phyloP scores from a whole-genome alignment of 1,284 basidiomycete species.

The Melampsora allii-populina region DNA sequence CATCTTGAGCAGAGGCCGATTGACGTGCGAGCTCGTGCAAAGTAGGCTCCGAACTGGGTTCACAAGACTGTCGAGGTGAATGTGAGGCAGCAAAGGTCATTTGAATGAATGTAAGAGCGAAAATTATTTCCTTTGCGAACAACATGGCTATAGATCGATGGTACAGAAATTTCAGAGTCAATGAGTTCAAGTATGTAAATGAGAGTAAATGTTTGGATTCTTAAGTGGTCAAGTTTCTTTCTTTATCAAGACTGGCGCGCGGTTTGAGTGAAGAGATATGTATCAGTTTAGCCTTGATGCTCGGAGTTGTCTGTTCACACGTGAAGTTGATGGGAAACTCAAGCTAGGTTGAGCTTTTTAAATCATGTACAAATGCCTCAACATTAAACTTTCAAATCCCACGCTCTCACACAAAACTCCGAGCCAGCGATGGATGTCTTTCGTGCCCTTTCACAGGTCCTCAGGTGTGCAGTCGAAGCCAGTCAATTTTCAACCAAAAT shows the following conservation, averaged over 20 bases:
- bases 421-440: too few species aligned
- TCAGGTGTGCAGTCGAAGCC: too few species aligned
- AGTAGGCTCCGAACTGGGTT: not conserved
- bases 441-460: too few species aligned
- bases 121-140: not conserved
- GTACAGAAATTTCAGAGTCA: not conserved
- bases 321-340: too few species aligned
- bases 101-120: not conserved
- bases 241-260: not conserved
- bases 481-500: too few species aligned
- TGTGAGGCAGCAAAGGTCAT: not conserved
- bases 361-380: too few species aligned
- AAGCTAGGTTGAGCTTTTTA: too few species aligned
- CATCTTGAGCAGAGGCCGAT: slow-evolving; percentile 10
- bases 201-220: not conserved
- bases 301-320: too few species aligned
- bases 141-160: slow-evolving; percentile 4
- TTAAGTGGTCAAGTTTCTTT: not conserved
- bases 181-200: not conserved
- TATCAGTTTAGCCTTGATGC: too few species aligned
- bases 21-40: not conserved
- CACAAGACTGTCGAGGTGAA: not conserved
- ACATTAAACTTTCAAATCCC: too few species aligned
- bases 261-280: too few species aligned
- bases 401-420: too few species aligned